Percentiles rank a stretch among this genome's conserved stretches.
phyloP scores from a whole-genome alignment of 176 grass and related monocot genomes.

The Phoenix dactylifera region DNA sequence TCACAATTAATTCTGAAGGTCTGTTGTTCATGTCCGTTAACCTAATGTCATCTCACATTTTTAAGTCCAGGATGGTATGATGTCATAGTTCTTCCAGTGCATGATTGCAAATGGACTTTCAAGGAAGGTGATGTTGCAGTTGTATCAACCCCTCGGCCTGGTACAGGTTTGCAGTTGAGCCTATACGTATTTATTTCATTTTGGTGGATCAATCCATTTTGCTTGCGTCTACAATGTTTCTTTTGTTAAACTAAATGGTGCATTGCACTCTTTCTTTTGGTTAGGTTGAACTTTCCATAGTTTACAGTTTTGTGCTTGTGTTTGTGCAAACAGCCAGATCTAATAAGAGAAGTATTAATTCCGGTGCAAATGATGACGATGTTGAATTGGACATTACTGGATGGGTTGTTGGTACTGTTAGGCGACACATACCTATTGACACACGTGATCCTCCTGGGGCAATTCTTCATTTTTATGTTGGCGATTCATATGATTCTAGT shows the following conservation, averaged over 20 bases:
- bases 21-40: background rate
- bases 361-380: slow-evolving; percentile 45
- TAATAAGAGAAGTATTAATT: slow-evolving; percentile 25
- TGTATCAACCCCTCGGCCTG: slow-evolving; percentile 65
- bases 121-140: slow-evolving; percentile 98
- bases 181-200: background rate
- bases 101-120: slow-evolving; percentile 98
- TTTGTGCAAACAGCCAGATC: slow-evolving; percentile 71
- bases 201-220: background rate
- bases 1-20: background rate
- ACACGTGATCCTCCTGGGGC: slow-evolving; percentile 79
- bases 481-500: slow-evolving; percentile 78
- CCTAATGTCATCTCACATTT: slow-evolving; percentile 17
- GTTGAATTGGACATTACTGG: slow-evolving; percentile 39
- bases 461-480: slow-evolving; percentile 90
- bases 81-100: slow-evolving; percentile 57
- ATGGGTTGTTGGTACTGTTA: slow-evolving; percentile 74
- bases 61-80: slow-evolving; percentile 85
- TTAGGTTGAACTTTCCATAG: too few relatives aligned
- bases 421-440: slow-evolving; percentile 82
- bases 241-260: too few relatives aligned
- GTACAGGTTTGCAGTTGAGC: slow-evolving; percentile 45
- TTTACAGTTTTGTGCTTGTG: background rate
- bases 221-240: too few relatives aligned
- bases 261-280: too few relatives aligned